phyloP scores from a whole-genome alignment of 176 grass and related monocot species.

The Rhipidocladum racemiflorum region DNA sequence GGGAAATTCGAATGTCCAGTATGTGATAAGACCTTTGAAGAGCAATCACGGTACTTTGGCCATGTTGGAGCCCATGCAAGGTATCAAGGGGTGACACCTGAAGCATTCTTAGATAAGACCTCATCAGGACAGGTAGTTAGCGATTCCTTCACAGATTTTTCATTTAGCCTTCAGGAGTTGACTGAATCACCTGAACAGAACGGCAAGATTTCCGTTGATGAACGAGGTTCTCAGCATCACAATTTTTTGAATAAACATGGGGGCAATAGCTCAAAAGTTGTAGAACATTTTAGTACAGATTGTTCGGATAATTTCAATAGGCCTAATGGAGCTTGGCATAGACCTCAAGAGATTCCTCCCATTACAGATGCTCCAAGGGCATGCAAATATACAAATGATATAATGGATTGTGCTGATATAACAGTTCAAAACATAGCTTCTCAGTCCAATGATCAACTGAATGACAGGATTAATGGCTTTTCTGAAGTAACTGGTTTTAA shows the following conservation, averaged over 20 bases:
- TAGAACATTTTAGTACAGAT: conserved; percentile 30
- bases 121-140: conserved; percentile 27
- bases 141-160: conserved; percentile 26
- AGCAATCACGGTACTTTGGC: conserved; percentile 63
- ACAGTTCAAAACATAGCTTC: conserved; percentile 20
- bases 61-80: conserved; percentile 81
- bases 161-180: conserved; percentile 35
- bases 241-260: conserved; percentile 39
- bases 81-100: conserved; percentile 56
- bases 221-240: conserved; percentile 24
- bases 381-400: conserved; percentile 26
- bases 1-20: conserved; percentile 80
- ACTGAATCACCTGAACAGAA: conserved; percentile 30
- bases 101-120: conserved; percentile 40
- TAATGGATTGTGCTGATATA: conserved; percentile 16
- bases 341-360: conserved; percentile 19
- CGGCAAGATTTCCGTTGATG: conserved; percentile 1
- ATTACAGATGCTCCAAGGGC: conserved; percentile 17
- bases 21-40: conserved; percentile 66
- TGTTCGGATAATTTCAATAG: conserved; percentile 28
- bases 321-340: conserved; percentile 27
- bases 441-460: conserved; percentile 28
- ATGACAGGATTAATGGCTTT: conserved; percentile 31
- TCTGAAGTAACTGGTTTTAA: conserved; percentile 26
- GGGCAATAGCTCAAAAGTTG: conserved; percentile 21